Percentiles rank a stretch among this genome's conserved stretches.
Evolutionary conservation across 208 protist genomes (phyloP).

Genomic region (Leishmania martiniquensis): DNA sequence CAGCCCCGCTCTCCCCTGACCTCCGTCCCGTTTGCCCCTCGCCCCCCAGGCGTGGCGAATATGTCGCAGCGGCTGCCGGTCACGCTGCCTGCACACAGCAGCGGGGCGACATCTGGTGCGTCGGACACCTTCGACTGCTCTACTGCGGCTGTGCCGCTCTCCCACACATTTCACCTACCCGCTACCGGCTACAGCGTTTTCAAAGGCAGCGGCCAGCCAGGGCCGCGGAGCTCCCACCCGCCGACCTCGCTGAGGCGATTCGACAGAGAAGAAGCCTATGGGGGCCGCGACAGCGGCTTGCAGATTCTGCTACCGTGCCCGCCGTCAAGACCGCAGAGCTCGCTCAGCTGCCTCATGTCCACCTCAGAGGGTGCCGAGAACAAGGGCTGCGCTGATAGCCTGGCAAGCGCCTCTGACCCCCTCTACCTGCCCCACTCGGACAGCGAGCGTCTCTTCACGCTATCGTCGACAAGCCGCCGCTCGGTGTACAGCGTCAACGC

Average conservation of each 20-base stretch:
- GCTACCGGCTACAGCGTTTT: neutral
- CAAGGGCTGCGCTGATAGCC: neutral
- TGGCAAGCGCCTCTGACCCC: neutral
- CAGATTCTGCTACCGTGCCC: neutral
- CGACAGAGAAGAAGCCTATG: neutral
- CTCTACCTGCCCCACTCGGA: neutral
- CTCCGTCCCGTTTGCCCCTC: neutral
- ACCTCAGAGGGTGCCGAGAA: neutral
- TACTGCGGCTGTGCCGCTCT: neutral
- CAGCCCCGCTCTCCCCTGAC: neutral
- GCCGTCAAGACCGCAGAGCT: neutral
- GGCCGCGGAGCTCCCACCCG: neutral
- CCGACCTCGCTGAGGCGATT: neutral
- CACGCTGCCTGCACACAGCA: neutral
- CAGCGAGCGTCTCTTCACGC: neutral
- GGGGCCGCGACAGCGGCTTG: neutral
- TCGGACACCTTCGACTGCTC: neutral
- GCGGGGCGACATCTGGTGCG: neutral
- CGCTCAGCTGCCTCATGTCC: neutral
- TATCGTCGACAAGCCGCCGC: neutral
- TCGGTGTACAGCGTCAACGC: slow-evolving; percentile 1
- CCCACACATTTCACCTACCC: neutral
- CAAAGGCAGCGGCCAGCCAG: neutral
- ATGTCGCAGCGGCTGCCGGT: neutral
- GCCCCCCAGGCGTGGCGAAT: neutral